phyloP scores from a whole-genome alignment of 108 stramenopile species.

The Skeletonema potamos region DNA sequence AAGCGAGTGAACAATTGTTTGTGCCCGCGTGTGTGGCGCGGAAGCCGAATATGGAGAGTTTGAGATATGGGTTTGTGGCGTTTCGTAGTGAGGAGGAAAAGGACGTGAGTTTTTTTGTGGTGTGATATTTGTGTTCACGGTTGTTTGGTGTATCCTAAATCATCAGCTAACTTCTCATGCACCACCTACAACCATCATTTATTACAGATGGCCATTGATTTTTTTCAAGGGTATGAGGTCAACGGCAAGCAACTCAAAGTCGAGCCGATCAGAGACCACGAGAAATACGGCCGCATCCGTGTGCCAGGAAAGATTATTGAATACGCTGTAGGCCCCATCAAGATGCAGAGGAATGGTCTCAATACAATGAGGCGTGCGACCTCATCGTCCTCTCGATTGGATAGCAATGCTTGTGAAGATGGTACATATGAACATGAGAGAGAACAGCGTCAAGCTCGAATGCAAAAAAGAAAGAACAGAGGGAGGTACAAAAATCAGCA shows the following conservation, averaged over 20 bases:
- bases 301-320: constrained; percentile 77
- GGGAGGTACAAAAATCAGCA: constrained; percentile 52
- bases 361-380: constrained; percentile 51
- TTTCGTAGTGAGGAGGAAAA: constrained; percentile 72
- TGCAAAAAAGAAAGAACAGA: constrained; percentile 39
- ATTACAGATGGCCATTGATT: constrained; percentile 57
- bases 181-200: not conserved
- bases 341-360: constrained; percentile 29
- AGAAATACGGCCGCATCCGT: constrained; percentile 62
- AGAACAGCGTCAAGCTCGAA: constrained; percentile 27
- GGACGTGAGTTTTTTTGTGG: constrained; percentile 50
- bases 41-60: constrained; percentile 62
- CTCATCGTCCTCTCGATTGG: constrained; percentile 9
- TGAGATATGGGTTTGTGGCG: constrained; percentile 77
- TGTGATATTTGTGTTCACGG: not conserved
- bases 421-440: constrained; percentile 11
- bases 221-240: constrained; percentile 63
- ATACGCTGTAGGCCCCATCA: constrained; percentile 60
- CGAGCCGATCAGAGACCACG: constrained; percentile 73
- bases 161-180: not conserved
- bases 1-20: constrained; percentile 53
- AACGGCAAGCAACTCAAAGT: constrained; percentile 64
- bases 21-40: constrained; percentile 81
- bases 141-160: not conserved
- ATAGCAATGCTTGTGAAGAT: constrained; percentile 2